Percentiles rank a stretch among this genome's conserved stretches.
phyloP scores from a whole-genome alignment of 805 yeast species.

The Lachancea cidri region DNA sequence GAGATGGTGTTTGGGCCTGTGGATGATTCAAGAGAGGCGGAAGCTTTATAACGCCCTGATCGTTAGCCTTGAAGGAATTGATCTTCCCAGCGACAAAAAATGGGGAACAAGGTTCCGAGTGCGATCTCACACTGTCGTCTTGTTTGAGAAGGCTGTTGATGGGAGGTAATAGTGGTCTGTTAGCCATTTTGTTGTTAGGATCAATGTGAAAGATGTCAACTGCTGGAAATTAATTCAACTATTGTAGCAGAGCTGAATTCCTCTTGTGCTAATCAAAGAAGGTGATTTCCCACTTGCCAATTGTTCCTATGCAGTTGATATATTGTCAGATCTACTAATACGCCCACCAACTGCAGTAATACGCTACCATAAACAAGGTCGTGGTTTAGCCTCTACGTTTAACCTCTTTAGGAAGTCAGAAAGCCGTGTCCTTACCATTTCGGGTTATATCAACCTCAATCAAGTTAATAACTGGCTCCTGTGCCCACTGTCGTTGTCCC shows the following conservation, averaged over 20 bases:
- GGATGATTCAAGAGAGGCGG: conserved; percentile 22
- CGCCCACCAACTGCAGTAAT: not conserved
- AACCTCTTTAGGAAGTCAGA: not conserved
- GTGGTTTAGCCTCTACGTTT: not conserved
- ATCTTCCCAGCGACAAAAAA: conserved; percentile 14
- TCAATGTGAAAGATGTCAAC: too few species aligned
- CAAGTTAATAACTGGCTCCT: not conserved
- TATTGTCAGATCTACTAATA: not conserved
- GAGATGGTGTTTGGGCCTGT: not conserved
- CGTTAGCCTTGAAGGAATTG: conserved; percentile 22
- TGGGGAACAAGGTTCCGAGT: conserved; percentile 20
- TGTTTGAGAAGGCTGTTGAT: conserved; percentile 6
- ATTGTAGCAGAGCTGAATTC: too few species aligned
- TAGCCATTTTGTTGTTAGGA: not conserved
- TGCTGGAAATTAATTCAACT: too few species aligned
- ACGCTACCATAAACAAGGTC: not conserved
- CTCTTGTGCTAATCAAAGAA: too few species aligned
- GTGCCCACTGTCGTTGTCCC: not conserved
- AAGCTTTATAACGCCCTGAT: conserved; percentile 25
- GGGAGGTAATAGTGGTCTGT: conserved; percentile 5
- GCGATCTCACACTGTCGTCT: conserved; percentile 7
- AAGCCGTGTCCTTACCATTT: not conserved
- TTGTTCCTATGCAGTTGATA: not conserved
- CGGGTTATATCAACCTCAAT: not conserved
- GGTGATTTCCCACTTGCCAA: too few species aligned